Evolutionary conservation across 176 grass and related monocot species (phyloP).

Genomic region (Guadua angustifolia): DNA sequence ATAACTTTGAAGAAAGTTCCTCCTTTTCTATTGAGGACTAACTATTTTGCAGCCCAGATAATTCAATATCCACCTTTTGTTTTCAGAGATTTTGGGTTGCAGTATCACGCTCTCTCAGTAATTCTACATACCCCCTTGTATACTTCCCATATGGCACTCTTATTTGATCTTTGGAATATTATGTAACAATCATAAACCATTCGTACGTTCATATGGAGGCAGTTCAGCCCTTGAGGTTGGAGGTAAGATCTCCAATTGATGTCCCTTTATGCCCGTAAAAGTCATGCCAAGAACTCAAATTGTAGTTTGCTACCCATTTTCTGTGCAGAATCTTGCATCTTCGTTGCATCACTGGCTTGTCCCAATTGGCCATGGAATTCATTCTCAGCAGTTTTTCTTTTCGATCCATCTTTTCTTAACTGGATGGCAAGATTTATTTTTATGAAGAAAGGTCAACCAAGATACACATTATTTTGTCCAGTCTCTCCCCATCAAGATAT

Average conservation of each 20-base stretch:
- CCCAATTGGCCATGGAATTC: conserved; percentile 40
- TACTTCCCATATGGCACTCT: background rate
- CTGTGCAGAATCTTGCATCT: conserved; percentile 59
- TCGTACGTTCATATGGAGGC: background rate
- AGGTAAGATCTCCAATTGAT: conserved; percentile 27
- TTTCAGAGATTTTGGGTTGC: background rate
- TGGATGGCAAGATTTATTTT: conserved; percentile 35
- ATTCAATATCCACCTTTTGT: background rate
- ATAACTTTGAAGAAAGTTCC: background rate
- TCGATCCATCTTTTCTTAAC: background rate
- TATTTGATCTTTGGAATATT: background rate
- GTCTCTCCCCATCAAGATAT: conserved; percentile 21
- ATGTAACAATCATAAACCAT: conserved; percentile 7
- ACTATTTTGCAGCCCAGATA: background rate
- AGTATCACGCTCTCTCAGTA: background rate
- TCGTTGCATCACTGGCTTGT: conserved; percentile 40
- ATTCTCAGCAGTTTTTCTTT: conserved; percentile 26
- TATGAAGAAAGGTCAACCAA: conserved; percentile 58
- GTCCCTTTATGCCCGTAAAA: conserved; percentile 52
- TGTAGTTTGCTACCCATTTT: conserved; percentile 41
- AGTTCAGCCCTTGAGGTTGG: conserved; percentile 21
- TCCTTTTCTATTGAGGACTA: background rate
- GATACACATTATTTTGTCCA: conserved; percentile 33
- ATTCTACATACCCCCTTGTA: background rate
- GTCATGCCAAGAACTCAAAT: conserved; percentile 53